Evolutionary conservation across 306 rosid genomes (phyloP).

Genomic region (Ormosia emarginata): DNA sequence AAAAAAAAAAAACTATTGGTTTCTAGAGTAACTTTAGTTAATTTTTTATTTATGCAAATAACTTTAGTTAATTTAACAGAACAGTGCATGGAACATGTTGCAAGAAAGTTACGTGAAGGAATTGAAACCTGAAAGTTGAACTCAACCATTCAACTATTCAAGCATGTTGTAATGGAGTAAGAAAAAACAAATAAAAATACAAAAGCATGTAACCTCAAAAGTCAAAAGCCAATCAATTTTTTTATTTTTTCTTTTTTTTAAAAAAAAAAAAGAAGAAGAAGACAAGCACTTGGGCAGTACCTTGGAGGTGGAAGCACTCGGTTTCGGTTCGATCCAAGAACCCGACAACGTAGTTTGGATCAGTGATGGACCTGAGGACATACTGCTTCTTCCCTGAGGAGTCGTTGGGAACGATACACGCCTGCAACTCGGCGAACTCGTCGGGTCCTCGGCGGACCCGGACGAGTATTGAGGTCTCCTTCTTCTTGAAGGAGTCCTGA

Average conservation of each 20-base stretch:
- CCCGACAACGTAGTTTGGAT: slow-evolving; percentile 74
- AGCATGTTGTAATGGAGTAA: neutral
- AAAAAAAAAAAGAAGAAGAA: no score
- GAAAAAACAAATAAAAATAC: neutral
- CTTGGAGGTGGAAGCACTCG: slow-evolving; percentile 81
- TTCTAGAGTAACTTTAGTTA: neutral
- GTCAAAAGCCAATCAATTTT: neutral
- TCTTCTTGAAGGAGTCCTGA: slow-evolving; percentile 62
- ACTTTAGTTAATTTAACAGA: neutral
- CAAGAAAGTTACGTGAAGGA: neutral
- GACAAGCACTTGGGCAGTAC: slow-evolving; percentile 16
- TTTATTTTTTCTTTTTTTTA: no score
- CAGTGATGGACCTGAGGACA: slow-evolving; percentile 68
- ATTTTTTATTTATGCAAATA: no score
- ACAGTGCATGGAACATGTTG: neutral
- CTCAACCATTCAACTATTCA: neutral
- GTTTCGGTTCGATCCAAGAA: slow-evolving; percentile 76
- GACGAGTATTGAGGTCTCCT: slow-evolving; percentile 68
- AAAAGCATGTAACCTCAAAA: no score
- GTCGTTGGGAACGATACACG: slow-evolving; percentile 82
- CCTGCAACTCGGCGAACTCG: slow-evolving; percentile 70
- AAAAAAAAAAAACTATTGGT: no score
- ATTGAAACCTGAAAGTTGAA: neutral
- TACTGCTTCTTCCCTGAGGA: slow-evolving; percentile 54
- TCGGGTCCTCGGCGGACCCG: slow-evolving; percentile 68